Percentiles rank a stretch among this genome's conserved stretches.
These are phyloP conservation scores for Populus davidiana DNA, from an alignment of 345 rosid species.

Conservation along the genomic window DNA sequence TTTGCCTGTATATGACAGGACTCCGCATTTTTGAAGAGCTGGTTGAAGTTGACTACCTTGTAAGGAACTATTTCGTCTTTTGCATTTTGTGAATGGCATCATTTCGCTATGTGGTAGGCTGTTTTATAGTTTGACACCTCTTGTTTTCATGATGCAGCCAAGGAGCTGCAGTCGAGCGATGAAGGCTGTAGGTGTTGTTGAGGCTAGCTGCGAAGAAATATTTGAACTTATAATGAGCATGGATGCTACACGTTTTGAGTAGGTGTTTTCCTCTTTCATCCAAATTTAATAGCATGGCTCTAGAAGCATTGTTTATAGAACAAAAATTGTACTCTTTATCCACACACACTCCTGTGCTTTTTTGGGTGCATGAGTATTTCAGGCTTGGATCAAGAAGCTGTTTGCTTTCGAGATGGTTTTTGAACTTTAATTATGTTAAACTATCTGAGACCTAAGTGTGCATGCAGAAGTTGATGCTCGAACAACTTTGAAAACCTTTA, in stretches of 20 bases:
- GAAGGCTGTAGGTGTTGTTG: slow-evolving; percentile 99
- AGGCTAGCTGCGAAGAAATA: slow-evolving; percentile 95
- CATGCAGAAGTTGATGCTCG: neutral
- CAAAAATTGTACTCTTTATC: neutral
- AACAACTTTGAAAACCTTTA: neutral
- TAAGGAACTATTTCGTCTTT: slow-evolving; percentile 37
- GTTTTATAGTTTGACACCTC: slow-evolving; percentile 22
- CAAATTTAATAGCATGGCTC: neutral
- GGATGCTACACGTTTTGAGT: slow-evolving; percentile 99
- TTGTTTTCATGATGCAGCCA: slow-evolving; percentile 59
- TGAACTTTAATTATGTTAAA: neutral
- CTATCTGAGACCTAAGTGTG: neutral
- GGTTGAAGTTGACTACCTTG: slow-evolving; percentile 98
- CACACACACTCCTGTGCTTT: neutral
- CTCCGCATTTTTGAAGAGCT: slow-evolving; percentile 99
- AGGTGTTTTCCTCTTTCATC: slow-evolving; percentile 45
- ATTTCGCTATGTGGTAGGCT: slow-evolving; percentile 16
- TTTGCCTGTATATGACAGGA: slow-evolving; percentile 49
- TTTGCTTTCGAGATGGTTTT: neutral
- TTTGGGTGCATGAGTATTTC: neutral
- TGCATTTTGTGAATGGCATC: slow-evolving; percentile 15
- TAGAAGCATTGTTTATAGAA: slow-evolving; percentile 4
- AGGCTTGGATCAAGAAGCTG: neutral
- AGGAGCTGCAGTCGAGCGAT: slow-evolving; percentile 99
- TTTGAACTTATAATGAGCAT: slow-evolving; percentile 98